Evolutionary conservation across 148 eudicot genomes (phyloP), one percentile per base, ranked within the genome.

Genomic region (Cornus florida): DNA sequence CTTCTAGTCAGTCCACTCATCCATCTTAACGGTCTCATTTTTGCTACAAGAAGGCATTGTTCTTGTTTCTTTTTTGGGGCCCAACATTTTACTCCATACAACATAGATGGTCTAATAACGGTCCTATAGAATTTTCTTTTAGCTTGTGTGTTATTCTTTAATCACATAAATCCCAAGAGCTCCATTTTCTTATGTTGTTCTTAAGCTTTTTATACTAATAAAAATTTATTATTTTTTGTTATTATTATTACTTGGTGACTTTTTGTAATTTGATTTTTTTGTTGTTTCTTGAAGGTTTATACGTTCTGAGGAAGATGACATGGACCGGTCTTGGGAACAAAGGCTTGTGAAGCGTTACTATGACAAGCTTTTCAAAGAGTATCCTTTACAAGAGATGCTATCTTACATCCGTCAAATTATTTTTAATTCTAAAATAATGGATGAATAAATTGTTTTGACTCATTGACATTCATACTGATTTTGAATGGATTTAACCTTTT

Each of bases 291-390:
- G 28, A 65, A 89, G 98, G 83, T 96, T 96, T 84, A 93, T 96
- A 79, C 92, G 97, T 70, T 82, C 97, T 0, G 98, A 93, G 85
- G 99, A 96, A 86, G 99, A 96, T 90, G 95, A 96, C 78, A 82
- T 84, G 89, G 84, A 87, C 84, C 84, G 89, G 46, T 90, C 99
- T n/a, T 96, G 98, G 98, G 97, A 93, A 83, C 95, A 93, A 81
- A 92, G 85, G 84, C 91, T 96, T 71, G 99, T 96, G 83, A 93
- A 92, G 86, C 99, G 99, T 60, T 93, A 96, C 88, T 92, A 96
- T 83, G 91, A 87, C 83, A 93, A 96, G 86, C 99, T 96, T 69
- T 96, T 93, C 80, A 93, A 93, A 84, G 98, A 93, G 97, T 93
- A 95, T 95, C 98, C 97, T 93, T 91, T 74, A 73, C 72, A 77